Percentiles rank a stretch among this genome's conserved stretches.
These are phyloP conservation scores for Podila minutissima DNA, from an alignment of 192 early-diverging fungal species.

Conservation along the genomic window DNA sequence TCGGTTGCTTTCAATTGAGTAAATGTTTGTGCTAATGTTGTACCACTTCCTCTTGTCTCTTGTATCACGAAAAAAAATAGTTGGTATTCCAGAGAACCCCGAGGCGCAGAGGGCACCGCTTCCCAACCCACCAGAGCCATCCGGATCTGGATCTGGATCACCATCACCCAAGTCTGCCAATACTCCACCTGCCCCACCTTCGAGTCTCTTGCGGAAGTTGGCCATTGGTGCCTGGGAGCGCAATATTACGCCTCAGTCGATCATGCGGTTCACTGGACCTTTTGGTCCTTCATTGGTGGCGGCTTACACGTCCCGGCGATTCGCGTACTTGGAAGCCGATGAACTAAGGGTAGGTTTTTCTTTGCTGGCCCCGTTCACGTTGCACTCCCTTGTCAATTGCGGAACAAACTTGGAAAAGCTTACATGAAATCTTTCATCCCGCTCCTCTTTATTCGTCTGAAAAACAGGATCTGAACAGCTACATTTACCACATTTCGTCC, in stretches of 20 bases:
- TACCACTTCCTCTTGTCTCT: not conserved
- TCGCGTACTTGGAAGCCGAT: conserved; percentile 70
- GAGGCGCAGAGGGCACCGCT: conserved; percentile 36
- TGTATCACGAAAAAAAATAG: conserved; percentile 16
- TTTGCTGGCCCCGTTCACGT: no score
- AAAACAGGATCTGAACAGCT: conserved; percentile 71
- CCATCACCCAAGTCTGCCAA: conserved; percentile 2
- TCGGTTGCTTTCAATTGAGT: no score
- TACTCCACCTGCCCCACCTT: not conserved
- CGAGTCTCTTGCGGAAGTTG: conserved; percentile 48
- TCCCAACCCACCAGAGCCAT: conserved; percentile 15
- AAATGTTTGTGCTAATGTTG: not conserved
- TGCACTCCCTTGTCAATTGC: no score
- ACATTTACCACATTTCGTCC: conserved; percentile 83
- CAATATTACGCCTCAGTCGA: conserved; percentile 82
- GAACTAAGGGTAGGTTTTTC: conserved; percentile 54
- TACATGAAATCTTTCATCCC: no score
- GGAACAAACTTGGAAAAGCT: no score
- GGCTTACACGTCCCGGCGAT: conserved; percentile 67
- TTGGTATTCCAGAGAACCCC: conserved; percentile 74
- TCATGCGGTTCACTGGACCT: conserved; percentile 82
- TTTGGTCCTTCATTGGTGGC: conserved; percentile 73
- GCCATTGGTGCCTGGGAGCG: conserved; percentile 74
- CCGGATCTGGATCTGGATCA: conserved; percentile 12
- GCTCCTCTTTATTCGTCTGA: not conserved